Percentiles rank a stretch among this genome's conserved stretches.
Conservation (phyloP, 192 early-diverging fungal species). For the Chytriomyces hyalinus region DNA sequence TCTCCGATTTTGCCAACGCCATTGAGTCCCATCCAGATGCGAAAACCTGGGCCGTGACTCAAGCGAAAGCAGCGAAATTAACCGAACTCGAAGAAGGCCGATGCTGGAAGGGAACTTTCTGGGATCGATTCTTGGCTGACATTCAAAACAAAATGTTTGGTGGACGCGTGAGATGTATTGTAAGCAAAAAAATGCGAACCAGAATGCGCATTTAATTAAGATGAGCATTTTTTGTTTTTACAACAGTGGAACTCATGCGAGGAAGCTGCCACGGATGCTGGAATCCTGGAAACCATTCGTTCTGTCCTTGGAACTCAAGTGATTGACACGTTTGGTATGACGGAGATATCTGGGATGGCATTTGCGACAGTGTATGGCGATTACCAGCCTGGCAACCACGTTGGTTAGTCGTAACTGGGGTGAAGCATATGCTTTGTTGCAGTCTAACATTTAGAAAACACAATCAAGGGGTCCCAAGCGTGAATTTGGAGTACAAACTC, state of each 20-base stretch:
- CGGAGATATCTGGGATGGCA: constrained; percentile 7
- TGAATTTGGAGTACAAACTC: constrained; percentile 74
- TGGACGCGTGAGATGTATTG: constrained; percentile 20
- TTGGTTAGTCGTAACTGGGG: constrained; percentile 4
- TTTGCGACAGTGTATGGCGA: constrained; percentile 11
- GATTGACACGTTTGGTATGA: not conserved
- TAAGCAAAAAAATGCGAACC: not conserved
- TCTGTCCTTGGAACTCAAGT: constrained; percentile 15
- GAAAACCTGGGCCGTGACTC: not conserved
- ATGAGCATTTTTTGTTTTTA: not conserved
- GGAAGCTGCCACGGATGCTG: not conserved
- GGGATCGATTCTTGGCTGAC: constrained; percentile 4
- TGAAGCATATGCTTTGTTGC: not conserved
- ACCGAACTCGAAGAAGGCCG: constrained; percentile 15
- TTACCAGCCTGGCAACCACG: not conserved
- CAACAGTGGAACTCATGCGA: constrained; percentile 13
- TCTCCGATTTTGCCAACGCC: not conserved
- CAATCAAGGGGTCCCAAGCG: constrained; percentile 26
- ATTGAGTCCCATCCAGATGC: not conserved
- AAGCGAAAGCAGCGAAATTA: constrained; percentile 2
- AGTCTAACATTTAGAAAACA: constrained; percentile 5
- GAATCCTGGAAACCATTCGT: constrained; percentile 9
- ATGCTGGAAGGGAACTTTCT: constrained; percentile 13
- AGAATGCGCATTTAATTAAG: not conserved
- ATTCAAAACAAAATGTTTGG: constrained; percentile 19